These are phyloP conservation scores for Bryoerythrophyllum caledonicum DNA, from an alignment of 225 moss, liverwort and hornwort species.

Conservation along the genomic window DNA sequence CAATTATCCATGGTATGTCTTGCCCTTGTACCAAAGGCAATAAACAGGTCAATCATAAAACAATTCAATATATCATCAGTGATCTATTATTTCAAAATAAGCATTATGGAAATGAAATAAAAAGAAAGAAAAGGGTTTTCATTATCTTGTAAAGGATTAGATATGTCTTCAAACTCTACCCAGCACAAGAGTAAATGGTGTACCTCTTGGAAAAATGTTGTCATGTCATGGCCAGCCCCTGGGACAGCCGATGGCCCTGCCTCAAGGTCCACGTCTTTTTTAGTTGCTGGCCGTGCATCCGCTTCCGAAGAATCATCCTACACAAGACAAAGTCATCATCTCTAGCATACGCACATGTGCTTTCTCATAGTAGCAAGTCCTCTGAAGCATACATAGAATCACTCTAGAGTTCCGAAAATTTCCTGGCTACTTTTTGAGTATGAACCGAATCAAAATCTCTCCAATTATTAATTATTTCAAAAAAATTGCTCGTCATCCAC, in stretches of 20 bases:
- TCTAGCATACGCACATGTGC: no score
- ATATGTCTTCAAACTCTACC: no score
- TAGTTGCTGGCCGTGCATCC: background rate
- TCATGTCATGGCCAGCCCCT: conserved; percentile 54
- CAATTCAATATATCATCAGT: no score
- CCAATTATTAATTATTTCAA: no score
- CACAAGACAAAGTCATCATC: background rate
- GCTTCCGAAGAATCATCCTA: conserved; percentile 39
- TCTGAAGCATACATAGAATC: background rate
- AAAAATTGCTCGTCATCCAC: background rate
- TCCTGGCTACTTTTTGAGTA: background rate
- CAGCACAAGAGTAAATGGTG: background rate
- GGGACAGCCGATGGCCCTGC: conserved; percentile 37
- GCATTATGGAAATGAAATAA: no score
- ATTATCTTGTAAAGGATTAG: no score
- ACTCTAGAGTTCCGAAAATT: no score
- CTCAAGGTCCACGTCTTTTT: conserved; percentile 44
- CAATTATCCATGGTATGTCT: background rate
- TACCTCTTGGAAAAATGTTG: conserved; percentile 52
- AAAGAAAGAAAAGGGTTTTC: no score
- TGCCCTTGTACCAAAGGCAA: no score
- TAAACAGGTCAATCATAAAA: no score
- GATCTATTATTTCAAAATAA: no score
- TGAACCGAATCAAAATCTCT: background rate
- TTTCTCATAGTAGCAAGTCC: background rate